A percentile compares a stretch with the other conserved stretches of the same genome.
Evolutionary conservation across 768 basidiomycete genomes (phyloP).

Genomic region (Saitozyma podzolica): DNA sequence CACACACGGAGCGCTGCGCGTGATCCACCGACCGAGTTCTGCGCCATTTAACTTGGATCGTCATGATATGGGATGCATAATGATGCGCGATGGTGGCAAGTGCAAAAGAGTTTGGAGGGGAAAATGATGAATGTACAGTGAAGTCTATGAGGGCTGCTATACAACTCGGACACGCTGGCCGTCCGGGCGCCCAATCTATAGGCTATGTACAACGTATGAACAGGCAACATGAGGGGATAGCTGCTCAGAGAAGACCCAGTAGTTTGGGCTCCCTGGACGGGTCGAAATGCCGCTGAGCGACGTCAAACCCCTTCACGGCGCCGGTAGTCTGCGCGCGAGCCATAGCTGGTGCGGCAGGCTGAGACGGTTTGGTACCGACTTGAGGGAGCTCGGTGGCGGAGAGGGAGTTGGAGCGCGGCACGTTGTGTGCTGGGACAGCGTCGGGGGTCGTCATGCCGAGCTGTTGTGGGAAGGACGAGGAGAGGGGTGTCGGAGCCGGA

Average conservation of each 20-base stretch:
- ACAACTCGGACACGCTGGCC: background rate
- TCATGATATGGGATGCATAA: too few relatives aligned
- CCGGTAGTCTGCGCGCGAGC: constrained; percentile 1
- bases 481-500: background rate
- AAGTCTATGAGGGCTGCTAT: background rate
- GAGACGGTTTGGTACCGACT: background rate
- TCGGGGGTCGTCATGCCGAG: background rate
- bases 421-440: background rate
- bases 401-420: constrained; percentile 1
- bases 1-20: too few relatives aligned
- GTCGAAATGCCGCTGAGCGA: constrained; percentile 35
- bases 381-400: background rate
- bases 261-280: constrained; percentile 37
- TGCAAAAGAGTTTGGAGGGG: background rate
- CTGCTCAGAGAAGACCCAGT: constrained; percentile 21
- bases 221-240: background rate
- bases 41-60: too few relatives aligned
- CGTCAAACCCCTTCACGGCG: background rate
- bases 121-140: background rate
- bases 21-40: too few relatives aligned
- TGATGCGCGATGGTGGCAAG: background rate
- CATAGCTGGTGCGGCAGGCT: background rate
- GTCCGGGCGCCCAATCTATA: background rate
- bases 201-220: background rate
- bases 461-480: background rate